Conservation (phyloP, 139 green algal species). For the Eudorina sp. region DNA sequence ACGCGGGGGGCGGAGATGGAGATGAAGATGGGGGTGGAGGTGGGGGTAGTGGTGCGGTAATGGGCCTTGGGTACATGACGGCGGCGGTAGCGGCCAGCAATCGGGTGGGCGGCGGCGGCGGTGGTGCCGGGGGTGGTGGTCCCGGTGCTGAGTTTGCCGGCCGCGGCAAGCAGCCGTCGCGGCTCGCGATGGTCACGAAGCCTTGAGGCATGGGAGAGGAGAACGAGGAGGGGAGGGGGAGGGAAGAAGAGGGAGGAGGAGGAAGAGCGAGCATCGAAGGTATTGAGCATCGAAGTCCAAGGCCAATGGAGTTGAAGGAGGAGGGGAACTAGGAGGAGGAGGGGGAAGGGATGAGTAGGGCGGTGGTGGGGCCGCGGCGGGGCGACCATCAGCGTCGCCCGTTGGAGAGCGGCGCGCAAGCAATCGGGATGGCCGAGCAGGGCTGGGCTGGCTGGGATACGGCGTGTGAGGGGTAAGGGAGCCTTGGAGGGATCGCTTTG, state of each 20-base stretch:
- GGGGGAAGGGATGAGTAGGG: neutral
- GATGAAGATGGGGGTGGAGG: too few relatives aligned
- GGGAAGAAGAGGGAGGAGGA: neutral
- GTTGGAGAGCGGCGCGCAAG: too few relatives aligned
- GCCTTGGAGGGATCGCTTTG: too few relatives aligned
- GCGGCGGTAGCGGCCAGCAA: neutral
- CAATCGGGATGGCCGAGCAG: too few relatives aligned
- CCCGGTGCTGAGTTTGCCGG: too few relatives aligned
- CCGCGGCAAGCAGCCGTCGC: constrained; percentile 2
- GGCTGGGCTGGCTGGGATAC: too few relatives aligned
- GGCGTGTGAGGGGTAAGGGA: too few relatives aligned
- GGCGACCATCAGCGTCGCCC: neutral
- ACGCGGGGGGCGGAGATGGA: too few relatives aligned
- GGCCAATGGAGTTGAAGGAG: neutral
- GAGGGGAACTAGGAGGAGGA: neutral
- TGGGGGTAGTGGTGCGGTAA: too few relatives aligned
- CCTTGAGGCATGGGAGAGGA: neutral
- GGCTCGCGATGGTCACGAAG: neutral
- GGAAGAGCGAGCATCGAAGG: too few relatives aligned
- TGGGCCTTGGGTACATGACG: too few relatives aligned
- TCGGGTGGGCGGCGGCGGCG: neutral
- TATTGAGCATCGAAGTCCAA: neutral
- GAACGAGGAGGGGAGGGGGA: neutral
- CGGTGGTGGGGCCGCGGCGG: neutral
- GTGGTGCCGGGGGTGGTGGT: neutral